Conservation (phyloP, 139 green algal genomes). For the Picochlorum sp. region DNA sequence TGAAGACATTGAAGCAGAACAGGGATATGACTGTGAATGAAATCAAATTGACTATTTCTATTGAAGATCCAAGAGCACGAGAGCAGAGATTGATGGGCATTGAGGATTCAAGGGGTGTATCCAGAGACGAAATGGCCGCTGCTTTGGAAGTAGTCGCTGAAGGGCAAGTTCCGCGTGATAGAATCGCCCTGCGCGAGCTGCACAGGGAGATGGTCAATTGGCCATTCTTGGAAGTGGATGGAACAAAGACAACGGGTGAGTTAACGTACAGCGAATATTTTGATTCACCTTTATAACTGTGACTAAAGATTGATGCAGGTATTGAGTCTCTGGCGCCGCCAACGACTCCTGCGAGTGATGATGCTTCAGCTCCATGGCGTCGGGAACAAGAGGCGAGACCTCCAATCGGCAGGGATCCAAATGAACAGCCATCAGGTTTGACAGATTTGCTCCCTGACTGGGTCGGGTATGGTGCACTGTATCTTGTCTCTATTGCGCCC, state of each 20-base stretch:
- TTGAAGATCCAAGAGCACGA: constrained; percentile 65
- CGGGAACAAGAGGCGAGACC: constrained; percentile 8
- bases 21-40: constrained; percentile 77
- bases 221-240: constrained; percentile 44
- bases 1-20: constrained; percentile 55
- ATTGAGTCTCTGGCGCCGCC: constrained; percentile 3
- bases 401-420: constrained; percentile 46
- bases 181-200: constrained; percentile 74
- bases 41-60: constrained; percentile 66
- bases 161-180: constrained; percentile 67
- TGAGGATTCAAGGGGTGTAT: constrained; percentile 67
- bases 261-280: not conserved
- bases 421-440: constrained; percentile 55
- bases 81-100: constrained; percentile 50
- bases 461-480: constrained; percentile 76
- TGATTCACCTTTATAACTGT: not conserved
- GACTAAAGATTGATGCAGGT: constrained; percentile 11
- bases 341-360: constrained; percentile 16
- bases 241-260: constrained; percentile 9
- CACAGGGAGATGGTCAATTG: constrained; percentile 68
- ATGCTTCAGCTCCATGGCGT: constrained; percentile 23
- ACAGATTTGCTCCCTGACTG: constrained; percentile 69
- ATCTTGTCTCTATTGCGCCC: constrained; percentile 63
- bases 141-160: constrained; percentile 70
- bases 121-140: constrained; percentile 75